Conservation (phyloP, 1,284 basidiomycete genomes). For the Leccinum huronense region DNA sequence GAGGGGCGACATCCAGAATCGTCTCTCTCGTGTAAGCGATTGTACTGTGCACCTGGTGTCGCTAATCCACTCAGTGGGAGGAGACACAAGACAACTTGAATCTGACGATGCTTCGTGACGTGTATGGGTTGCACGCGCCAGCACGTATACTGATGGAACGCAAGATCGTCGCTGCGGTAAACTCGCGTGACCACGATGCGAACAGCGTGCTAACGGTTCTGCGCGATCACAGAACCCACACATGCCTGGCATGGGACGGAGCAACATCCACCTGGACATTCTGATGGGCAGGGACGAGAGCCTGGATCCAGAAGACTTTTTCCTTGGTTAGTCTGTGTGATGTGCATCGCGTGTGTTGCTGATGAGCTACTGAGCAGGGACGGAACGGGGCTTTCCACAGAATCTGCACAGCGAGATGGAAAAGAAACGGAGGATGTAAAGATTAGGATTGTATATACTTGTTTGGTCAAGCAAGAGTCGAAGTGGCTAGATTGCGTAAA, state of each 20-base stretch:
- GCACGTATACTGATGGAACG: slow-evolving; percentile 92
- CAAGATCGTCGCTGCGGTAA: slow-evolving; percentile 76
- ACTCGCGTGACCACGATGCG: slow-evolving; percentile 7
- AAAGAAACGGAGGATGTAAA: slow-evolving; percentile 59
- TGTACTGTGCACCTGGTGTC: background rate
- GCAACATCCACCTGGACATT: slow-evolving; percentile 87
- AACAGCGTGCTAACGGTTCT: background rate
- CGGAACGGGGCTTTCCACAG: slow-evolving; percentile 49
- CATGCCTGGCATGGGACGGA: slow-evolving; percentile 60
- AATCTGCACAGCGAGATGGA: slow-evolving; percentile 74
- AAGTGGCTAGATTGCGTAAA: background rate
- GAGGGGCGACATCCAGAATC: slow-evolving; percentile 53
- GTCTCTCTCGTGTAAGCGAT: slow-evolving; percentile 64
- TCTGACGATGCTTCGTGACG: slow-evolving; percentile 81
- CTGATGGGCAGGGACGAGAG: slow-evolving; percentile 87
- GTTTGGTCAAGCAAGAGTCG: slow-evolving; percentile 19
- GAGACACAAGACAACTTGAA: slow-evolving; percentile 88
- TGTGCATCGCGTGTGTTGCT: slow-evolving; percentile 4
- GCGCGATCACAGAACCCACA: slow-evolving; percentile 51
- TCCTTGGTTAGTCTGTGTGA: slow-evolving; percentile 52
- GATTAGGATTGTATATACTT: slow-evolving; percentile 25
- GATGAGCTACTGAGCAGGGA: slow-evolving; percentile 40
- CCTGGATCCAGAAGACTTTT: slow-evolving; percentile 73
- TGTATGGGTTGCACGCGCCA: slow-evolving; percentile 86
- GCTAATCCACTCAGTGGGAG: slow-evolving; percentile 69